Evolutionary conservation across 495 filamentous ascomycete genomes (phyloP), one percentile per base, ranked within the genome.

Genomic region (Neurospora africana): DNA sequence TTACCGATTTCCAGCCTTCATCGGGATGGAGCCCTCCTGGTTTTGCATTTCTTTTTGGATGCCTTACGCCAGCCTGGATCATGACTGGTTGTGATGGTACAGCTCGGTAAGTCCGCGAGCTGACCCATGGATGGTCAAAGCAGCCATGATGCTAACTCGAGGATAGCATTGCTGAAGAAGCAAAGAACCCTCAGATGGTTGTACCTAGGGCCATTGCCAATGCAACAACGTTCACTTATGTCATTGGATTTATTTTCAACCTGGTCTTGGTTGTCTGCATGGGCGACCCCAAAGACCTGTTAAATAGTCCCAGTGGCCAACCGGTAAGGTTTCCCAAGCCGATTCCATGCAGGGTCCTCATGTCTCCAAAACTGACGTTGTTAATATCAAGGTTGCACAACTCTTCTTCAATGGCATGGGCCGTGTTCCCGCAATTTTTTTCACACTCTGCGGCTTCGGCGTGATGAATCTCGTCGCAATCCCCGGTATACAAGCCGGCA

Each of bases 11-110:
- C 68, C 84, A 84, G 23, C 82, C 88, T 38, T 82, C 78, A 11
- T 89, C 86, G 0, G 89, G 89, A 15, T 92, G 90, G 90, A 84
- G 72, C 0, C 89, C 87, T 8, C 81, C 83, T 30, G 90, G 89
- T 7, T 91, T 89, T 76, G 87, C 86, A n/a, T 91, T 89, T 77
- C 76, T 92, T 38, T 90, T 92, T 72, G 90, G 90, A 27, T 91
- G 91, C 77, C 79, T 92, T 30, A 88, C 87, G 10, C 90, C 90
- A 35, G 87, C 87, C 0, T 92, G 90, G 89, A 90, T 87, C 53
- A 89, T 89, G 79, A 79, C 77, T n/a, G 73, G 74, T 35, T 77
- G 77, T 13, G 78, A 80, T 44, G 78, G 78, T 58, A 76, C 77
- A 13, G 78, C 77, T 23, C 76, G 78, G 78, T 79, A 73, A 71